Evolutionary conservation across 1,284 basidiomycete species (phyloP).

Genomic region (Cutaneotrichosporon curvatum): DNA sequence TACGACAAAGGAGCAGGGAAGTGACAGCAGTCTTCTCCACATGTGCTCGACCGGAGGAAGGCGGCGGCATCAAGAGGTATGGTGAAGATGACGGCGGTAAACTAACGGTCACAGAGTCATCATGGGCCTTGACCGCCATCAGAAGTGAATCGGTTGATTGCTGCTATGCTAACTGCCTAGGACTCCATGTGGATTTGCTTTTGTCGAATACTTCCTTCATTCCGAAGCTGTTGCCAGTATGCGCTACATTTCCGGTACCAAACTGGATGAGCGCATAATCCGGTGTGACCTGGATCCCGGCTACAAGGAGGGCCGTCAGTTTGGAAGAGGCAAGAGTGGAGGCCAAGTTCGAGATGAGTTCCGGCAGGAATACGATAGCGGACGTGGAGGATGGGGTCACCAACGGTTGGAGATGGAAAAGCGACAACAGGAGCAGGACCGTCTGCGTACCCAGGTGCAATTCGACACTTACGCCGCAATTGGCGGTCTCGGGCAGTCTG

Average conservation of each 20-base stretch:
- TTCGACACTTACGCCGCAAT: conserved; percentile 79
- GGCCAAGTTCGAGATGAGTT: conserved; percentile 96
- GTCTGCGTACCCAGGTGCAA: conserved; percentile 68
- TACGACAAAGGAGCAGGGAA: neutral
- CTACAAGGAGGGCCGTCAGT: conserved; percentile 94
- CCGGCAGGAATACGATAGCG: conserved; percentile 92
- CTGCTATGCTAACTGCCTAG: conserved; percentile 48
- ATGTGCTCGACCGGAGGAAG: conserved; percentile 80
- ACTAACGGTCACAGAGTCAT: conserved; percentile 61
- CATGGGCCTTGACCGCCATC: conserved; percentile 96
- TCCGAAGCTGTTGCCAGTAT: conserved; percentile 87
- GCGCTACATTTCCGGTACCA: conserved; percentile 91
- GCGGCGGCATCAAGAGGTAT: conserved; percentile 84
- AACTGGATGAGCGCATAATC: conserved; percentile 98
- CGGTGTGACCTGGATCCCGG: conserved; percentile 98
- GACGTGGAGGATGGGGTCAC: conserved; percentile 89
- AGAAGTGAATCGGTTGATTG: conserved; percentile 54
- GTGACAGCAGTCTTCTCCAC: conserved; percentile 65
- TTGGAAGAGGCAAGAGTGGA: conserved; percentile 92
- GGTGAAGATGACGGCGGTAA: neutral
- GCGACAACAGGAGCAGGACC: conserved; percentile 61
- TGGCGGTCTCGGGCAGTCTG: conserved; percentile 69
- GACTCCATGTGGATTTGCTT: conserved; percentile 98
- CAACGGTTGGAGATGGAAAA: conserved; percentile 50
- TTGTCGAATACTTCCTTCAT: conserved; percentile 98